Base-by-base conservation (phyloP, 2,329 filamentous ascomycete species). In the Zymoseptoria brevis region DNA sequence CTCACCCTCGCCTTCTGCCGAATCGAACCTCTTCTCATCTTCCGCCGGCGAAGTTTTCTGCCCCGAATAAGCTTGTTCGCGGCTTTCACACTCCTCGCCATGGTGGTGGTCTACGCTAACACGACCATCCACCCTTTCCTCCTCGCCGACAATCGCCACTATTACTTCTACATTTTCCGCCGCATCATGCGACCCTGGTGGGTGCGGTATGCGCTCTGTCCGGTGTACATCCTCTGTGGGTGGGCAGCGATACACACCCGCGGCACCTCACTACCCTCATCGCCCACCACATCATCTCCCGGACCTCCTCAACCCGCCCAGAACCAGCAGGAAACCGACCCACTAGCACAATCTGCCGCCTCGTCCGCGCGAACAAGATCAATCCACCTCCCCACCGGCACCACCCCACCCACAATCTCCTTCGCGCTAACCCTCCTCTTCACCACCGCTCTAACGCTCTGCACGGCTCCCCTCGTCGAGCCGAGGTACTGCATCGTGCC, bases 111-210 rank as follows among this genome's bases (percentile, higher is more conserved):
- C 22, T 83, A 84, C 62, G 87, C 83, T 80, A 97, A 96, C 79
- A 99, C 94, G 35, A 87, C 96, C 63, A 83, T 97, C 50, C 94
- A 99, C 70, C 93, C 94, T 0, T 99, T 97, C 72, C 96, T 92
- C 0, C 82, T 97, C 0, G 94, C 94, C 35, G 94, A 99, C 74
- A 99, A 99, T 74, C 82, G 94, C 2, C 94, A 99, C 73, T 99
- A 96, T 77, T 87, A 96, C 73, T 99, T 99, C 74, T 99, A 99
- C 76, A 79, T 96, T 61, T 99, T 99, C 78, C 86, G 91, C 1
- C 86, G 88, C 5, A 86, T 97, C 45, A 82, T 88, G 2, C 81
- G 80, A 5, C 69, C 66, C 3, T 66, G 63, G 59, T 70, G 68
- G 67, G 56, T 72, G 13, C 67, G 69, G 11, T 83, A 89, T 50